Evolutionary conservation across 345 rosid genomes (phyloP).

Genomic region (Euphorbia lathyris): DNA sequence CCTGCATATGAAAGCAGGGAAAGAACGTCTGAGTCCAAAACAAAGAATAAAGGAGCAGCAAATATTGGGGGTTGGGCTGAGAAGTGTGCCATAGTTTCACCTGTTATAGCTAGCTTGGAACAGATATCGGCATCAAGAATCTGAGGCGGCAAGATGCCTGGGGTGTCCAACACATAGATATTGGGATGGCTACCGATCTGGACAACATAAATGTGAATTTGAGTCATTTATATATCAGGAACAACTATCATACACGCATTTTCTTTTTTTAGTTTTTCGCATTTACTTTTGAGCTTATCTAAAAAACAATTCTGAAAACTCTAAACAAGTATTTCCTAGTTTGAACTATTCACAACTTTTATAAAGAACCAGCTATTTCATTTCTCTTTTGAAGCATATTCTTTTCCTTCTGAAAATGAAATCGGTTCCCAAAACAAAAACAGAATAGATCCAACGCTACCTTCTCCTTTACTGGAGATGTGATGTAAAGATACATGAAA

Average conservation of each 20-base stretch:
- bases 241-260: too few species aligned
- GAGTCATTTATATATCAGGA: background rate
- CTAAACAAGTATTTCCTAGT: background rate
- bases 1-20: slow-evolving; percentile 40
- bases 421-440: too few species aligned
- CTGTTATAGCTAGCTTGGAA: slow-evolving; percentile 80
- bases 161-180: slow-evolving; percentile 74
- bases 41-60: background rate
- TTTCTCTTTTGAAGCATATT: background rate
- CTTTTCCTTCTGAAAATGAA: background rate
- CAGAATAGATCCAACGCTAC: too few species aligned
- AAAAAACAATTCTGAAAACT: too few species aligned
- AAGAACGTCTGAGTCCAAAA: background rate
- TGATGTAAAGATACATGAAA: too few species aligned
- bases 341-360: background rate
- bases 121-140: slow-evolving; percentile 51
- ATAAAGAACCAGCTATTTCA: background rate
- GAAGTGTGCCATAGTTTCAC: slow-evolving; percentile 27
- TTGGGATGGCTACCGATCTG: slow-evolving; percentile 88
- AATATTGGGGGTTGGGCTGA: too few species aligned
- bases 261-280: background rate
- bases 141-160: slow-evolving; percentile 67
- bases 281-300: background rate
- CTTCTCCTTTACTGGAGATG: too few species aligned
- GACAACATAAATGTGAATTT: background rate